Conservation (phyloP, 495 filamentous ascomycete genomes). For the Echria macrotheca region DNA sequence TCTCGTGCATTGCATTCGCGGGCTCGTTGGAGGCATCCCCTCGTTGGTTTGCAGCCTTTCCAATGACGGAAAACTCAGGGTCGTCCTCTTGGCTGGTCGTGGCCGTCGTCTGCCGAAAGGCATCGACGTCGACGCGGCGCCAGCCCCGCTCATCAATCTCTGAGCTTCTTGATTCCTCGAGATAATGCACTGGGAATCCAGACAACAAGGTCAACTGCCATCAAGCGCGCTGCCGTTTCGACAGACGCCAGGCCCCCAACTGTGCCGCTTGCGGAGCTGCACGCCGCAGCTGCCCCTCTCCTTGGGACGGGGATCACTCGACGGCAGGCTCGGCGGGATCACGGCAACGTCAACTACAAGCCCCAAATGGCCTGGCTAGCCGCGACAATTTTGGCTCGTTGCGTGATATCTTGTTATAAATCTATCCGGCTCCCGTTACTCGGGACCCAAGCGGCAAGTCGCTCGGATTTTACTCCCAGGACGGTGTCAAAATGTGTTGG, state of each 20-base stretch:
- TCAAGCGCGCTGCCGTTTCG: constrained; percentile 16
- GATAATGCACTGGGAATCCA: not conserved
- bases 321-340: not conserved
- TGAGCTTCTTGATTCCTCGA: no score
- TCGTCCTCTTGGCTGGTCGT: no score
- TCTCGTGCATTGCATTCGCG: constrained; percentile 10
- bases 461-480: no score
- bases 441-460: no score
- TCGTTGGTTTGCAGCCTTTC: not conserved
- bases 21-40: not conserved
- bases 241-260: constrained; percentile 11
- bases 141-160: no score
- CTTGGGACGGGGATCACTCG: not conserved
- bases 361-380: constrained; percentile 14
- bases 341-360: not conserved
- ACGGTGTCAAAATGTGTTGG: not conserved
- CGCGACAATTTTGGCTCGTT: no score
- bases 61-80: not conserved
- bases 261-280: constrained; percentile 12
- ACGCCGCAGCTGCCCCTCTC: not conserved
- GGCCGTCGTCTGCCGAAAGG: no score
- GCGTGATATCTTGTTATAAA: no score
- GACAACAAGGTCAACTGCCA: not conserved
- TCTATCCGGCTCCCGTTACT: constrained; percentile 1
- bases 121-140: no score